phyloP scores from a whole-genome alignment of 305 asterid genomes.

The Solanum hybrid region DNA sequence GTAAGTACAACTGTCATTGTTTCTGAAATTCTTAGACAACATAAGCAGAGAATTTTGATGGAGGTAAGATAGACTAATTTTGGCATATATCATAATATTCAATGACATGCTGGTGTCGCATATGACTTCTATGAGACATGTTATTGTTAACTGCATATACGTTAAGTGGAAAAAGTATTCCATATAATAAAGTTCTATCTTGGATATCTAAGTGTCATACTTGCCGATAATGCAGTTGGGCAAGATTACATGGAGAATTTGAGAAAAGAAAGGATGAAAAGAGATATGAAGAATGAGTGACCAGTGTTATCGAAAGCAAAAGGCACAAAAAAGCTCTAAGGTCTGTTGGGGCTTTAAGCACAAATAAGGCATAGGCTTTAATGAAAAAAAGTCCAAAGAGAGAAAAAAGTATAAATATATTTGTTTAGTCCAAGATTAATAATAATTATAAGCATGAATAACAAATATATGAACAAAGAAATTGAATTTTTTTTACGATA shows the following conservation, averaged over 20 bases:
- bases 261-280: background rate
- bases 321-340: background rate
- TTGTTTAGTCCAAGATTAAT: background rate
- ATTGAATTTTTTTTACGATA: background rate
- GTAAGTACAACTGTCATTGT: background rate
- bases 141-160: background rate
- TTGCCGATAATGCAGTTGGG: background rate
- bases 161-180: background rate
- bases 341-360: background rate
- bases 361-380: background rate
- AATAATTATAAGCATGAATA: background rate
- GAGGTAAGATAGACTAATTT: background rate
- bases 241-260: background rate
- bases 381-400: background rate
- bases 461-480: background rate
- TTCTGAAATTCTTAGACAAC: background rate
- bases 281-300: background rate
- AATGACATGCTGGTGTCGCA: background rate
- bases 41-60: background rate
- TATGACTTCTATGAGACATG: background rate
- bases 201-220: background rate
- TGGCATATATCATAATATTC: background rate
- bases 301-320: background rate
- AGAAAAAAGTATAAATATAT: background rate
- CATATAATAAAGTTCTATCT: background rate